Conservation (phyloP, 352 stramenopile genomes). For the Globisporangium barbulae region DNA sequence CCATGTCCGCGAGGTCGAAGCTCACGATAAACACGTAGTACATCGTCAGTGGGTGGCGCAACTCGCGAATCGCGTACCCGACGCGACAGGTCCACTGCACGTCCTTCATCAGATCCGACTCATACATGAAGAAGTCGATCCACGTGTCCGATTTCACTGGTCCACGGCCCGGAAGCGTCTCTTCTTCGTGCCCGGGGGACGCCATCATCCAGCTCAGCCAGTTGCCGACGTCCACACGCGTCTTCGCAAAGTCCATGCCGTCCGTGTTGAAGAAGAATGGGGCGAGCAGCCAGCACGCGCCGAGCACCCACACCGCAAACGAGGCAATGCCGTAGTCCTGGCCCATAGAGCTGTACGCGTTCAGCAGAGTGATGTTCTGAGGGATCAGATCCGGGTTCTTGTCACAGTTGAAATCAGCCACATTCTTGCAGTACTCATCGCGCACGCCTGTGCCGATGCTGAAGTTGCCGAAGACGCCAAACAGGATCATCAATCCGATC, state of each 20-base stretch:
- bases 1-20: conserved; percentile 69
- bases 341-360: conserved; percentile 80
- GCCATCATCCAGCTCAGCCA: conserved; percentile 84
- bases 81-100: conserved; percentile 65
- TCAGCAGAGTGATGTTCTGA: conserved; percentile 65
- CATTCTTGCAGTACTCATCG: conserved; percentile 54
- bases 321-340: conserved; percentile 86
- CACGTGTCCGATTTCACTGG: conserved; percentile 51
- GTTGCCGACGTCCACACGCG: conserved; percentile 74
- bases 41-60: conserved; percentile 77
- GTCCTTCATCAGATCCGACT: conserved; percentile 57
- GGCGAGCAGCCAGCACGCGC: conserved; percentile 71
- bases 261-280: conserved; percentile 89
- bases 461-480: conserved; percentile 78
- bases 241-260: conserved; percentile 85
- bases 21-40: conserved; percentile 80
- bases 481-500: conserved; percentile 79
- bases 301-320: conserved; percentile 86
- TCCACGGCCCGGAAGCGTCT: conserved; percentile 39
- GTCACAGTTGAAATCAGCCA: conserved; percentile 54
- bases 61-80: conserved; percentile 68
- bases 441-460: conserved; percentile 53
- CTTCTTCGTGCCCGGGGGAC: conserved; percentile 41
- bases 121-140: conserved; percentile 78
- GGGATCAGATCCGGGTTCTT: conserved; percentile 46